A percentile compares a stretch with the other conserved stretches of the same genome.
Evolutionary conservation across 2,329 filamentous ascomycete species (phyloP).

Genomic region (Colletotrichum sansevieriae): DNA sequence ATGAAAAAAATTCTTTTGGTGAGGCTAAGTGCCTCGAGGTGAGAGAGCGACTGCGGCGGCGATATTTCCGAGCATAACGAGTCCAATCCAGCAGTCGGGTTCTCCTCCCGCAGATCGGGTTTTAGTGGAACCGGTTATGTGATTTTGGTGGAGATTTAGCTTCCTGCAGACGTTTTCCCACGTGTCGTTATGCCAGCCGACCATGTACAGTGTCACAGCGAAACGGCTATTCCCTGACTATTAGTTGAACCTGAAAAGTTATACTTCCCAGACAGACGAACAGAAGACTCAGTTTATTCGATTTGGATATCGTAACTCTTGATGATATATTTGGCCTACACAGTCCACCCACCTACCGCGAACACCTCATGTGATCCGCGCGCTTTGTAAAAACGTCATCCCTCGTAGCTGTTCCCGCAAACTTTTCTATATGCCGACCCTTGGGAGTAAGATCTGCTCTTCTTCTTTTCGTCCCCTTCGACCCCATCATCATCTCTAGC

Average conservation of each 20-base stretch:
- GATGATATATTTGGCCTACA: background rate
- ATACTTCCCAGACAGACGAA: too few species aligned
- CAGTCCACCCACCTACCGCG: background rate
- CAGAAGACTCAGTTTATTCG: too few species aligned
- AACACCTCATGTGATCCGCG: background rate
- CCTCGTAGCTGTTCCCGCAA: slow-evolving; percentile 22
- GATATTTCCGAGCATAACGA: slow-evolving; percentile 23
- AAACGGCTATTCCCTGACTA: too few species aligned
- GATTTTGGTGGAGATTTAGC: slow-evolving; percentile 4
- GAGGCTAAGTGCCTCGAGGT: slow-evolving; percentile 23
- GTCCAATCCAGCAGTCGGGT: slow-evolving; percentile 7
- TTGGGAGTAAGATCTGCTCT: background rate
- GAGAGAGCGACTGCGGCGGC: slow-evolving; percentile 18
- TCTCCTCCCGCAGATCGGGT: slow-evolving; percentile 20
- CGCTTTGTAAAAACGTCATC: slow-evolving; percentile 24
- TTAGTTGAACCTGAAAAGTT: background rate
- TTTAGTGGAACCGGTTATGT: slow-evolving; percentile 29
- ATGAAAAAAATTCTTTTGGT: slow-evolving; percentile 30
- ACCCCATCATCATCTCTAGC: slow-evolving; percentile 49
- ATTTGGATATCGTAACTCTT: background rate
- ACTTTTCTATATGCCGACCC: slow-evolving; percentile 28
- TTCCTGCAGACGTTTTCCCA: slow-evolving; percentile 2
- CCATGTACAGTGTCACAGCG: too few species aligned
- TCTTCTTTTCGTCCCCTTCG: slow-evolving; percentile 40
- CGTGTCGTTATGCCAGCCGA: background rate